A percentile compares a stretch with the other conserved stretches of the same genome.
phyloP scores from a whole-genome alignment of 78 protist species.

The Cavenderia fasciculata region DNA sequence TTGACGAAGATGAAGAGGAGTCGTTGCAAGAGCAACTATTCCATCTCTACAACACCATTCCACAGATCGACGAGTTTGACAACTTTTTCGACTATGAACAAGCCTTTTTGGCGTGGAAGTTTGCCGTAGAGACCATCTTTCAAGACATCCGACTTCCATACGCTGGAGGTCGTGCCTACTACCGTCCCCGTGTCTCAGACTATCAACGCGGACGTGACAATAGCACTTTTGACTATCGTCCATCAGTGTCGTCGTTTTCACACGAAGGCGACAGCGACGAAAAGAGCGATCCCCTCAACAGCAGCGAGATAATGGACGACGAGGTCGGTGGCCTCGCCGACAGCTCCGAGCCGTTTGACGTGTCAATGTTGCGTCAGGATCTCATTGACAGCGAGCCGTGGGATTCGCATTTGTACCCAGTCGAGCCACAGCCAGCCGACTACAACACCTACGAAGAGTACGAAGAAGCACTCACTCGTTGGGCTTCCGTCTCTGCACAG shows the following conservation, averaged over 20 bases:
- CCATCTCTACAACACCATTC: slow-evolving; percentile 43
- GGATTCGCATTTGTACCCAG: slow-evolving; percentile 43
- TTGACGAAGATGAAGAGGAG: slow-evolving; percentile 26
- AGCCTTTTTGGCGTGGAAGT: slow-evolving; percentile 53
- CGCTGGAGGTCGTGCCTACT: slow-evolving; percentile 29
- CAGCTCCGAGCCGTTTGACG: not conserved
- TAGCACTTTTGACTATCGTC: slow-evolving; percentile 51
- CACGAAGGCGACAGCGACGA: slow-evolving; percentile 35
- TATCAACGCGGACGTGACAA: slow-evolving; percentile 20
- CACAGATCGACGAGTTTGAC: slow-evolving; percentile 67
- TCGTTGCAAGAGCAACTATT: slow-evolving; percentile 22
- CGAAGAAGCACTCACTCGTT: slow-evolving; percentile 42
- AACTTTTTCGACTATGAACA: slow-evolving; percentile 67
- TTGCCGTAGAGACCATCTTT: slow-evolving; percentile 46
- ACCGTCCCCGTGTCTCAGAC: slow-evolving; percentile 27
- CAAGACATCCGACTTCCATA: slow-evolving; percentile 23
- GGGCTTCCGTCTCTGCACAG: slow-evolving; percentile 44
- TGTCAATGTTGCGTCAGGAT: not conserved
- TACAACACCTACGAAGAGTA: slow-evolving; percentile 69
- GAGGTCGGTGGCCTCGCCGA: not conserved
- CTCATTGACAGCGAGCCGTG: slow-evolving; percentile 45
- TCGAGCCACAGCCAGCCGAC: slow-evolving; percentile 72
- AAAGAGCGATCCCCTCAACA: slow-evolving; percentile 33
- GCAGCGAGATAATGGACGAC: slow-evolving; percentile 29
- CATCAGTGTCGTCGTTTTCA: slow-evolving; percentile 46